phyloP scores from a whole-genome alignment of 495 filamentous ascomycete species.

The Neurospora tetrasperma region DNA sequence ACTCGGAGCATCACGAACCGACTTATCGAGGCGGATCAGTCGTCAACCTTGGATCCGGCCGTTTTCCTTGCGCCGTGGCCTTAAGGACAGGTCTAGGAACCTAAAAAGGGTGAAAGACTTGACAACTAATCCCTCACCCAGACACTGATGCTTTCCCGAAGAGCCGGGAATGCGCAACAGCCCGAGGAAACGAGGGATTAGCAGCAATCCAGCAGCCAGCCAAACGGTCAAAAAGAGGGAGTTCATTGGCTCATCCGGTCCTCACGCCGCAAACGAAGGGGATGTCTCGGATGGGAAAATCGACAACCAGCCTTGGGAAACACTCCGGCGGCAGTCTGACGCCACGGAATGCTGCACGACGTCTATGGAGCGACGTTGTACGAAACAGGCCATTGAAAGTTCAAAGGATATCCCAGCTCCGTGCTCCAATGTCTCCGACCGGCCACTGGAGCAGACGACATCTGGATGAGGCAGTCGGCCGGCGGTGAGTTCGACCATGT shows the following conservation, averaged over 20 bases:
- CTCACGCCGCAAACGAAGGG: neutral
- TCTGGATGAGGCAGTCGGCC: neutral
- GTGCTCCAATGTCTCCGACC: neutral
- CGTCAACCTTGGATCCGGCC: slow-evolving; percentile 20
- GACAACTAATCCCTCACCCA: slow-evolving; percentile 6
- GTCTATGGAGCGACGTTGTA: neutral
- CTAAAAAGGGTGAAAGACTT: slow-evolving; percentile 16
- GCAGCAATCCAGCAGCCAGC: neutral
- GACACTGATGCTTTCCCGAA: slow-evolving; percentile 8
- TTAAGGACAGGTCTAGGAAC: slow-evolving; percentile 11
- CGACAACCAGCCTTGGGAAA: neutral
- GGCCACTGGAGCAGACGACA: neutral
- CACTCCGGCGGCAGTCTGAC: neutral
- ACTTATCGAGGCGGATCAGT: slow-evolving; percentile 17
- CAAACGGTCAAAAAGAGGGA: neutral
- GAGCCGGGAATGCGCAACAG: neutral
- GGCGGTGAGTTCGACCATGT: neutral
- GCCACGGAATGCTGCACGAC: neutral
- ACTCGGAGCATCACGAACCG: slow-evolving; percentile 18
- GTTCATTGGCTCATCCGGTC: neutral
- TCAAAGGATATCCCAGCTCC: neutral
- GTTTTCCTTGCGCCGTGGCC: slow-evolving; percentile 12
- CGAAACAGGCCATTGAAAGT: neutral
- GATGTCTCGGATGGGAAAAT: neutral
- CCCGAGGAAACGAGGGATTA: neutral